Base-by-base conservation (phyloP, 2,329 filamentous ascomycete species). In the Thermothelomyces thermophilus region DNA sequence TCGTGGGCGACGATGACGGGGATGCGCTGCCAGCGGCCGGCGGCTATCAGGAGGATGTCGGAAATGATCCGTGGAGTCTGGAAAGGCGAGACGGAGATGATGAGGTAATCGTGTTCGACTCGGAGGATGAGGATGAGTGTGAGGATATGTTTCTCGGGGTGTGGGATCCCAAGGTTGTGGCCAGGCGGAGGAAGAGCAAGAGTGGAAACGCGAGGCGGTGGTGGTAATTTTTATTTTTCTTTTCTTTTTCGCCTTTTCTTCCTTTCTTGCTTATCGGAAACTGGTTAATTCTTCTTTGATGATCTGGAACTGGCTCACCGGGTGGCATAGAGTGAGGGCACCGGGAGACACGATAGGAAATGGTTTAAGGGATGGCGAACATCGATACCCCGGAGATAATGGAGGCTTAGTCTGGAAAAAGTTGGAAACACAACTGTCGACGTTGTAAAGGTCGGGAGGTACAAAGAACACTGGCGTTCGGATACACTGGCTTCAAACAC, bases 61-160 rank as follows among this genome's bases (percentile, higher is more conserved):
- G 55, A 28, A 53, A 43, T 46, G 48, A 43, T n/a, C n/a, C n/a
- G n/a, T n/a, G n/a, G n/a, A 22, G 49, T 54, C 17, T 47, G 51
- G 16, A 50, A 36, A 10, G 45, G 53, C 3, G 36, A 52, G 14
- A 50, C 50, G 11, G 57, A 17, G 39, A 22, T 30, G n/a, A 24
- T 20, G 48, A 60, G 16, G 48, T 56, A 35, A 41, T 82, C 14
- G 69, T 73, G 35, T 83, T 84, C 57, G 78, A 84, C 66, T 82
- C 78, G 19, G 76, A 78, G 8, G 78, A 84, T 54, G 79, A 83
- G 52, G 80, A 84, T 34, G 82, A 85, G 61, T 83, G 82, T 46
- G 81, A 84, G 48, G 81, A 84, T 37, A 67, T 85, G 30, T 85
- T 85, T 63, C 68, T 73, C 0, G 82, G 82, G 1, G 70, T 70